Conservation (phyloP, 2,329 filamentous ascomycete genomes). For the Sarocladiaceae sp. region DNA sequence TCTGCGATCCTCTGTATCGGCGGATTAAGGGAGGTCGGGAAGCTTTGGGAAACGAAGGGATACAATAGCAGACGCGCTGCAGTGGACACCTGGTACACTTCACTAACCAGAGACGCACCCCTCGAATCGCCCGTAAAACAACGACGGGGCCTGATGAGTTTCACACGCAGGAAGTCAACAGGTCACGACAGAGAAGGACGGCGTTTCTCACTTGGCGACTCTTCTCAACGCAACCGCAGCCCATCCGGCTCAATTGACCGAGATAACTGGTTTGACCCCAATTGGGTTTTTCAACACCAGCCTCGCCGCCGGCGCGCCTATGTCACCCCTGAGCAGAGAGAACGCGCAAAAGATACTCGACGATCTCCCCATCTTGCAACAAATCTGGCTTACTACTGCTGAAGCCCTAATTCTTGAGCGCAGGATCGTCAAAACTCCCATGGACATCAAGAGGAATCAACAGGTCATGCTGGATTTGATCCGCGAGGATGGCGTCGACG, state of each 20-base stretch:
- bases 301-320: conserved; percentile 57
- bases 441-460: conserved; percentile 60
- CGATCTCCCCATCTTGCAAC: conserved; percentile 54
- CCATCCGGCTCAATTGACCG: conserved; percentile 26
- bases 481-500: conserved; percentile 53
- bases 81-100: conserved; percentile 57
- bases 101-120: conserved; percentile 39
- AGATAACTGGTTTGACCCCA: conserved; percentile 26
- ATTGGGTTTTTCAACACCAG: conserved; percentile 55
- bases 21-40: conserved; percentile 58
- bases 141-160: conserved; percentile 46
- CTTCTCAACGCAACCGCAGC: conserved; percentile 20
- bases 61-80: conserved; percentile 56
- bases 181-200: conserved; percentile 16
- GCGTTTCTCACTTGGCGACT: not conserved
- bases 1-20: conserved; percentile 57
- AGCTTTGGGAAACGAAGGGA: conserved; percentile 63
- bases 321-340: conserved; percentile 49
- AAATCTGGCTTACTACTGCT: conserved; percentile 60
- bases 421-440: conserved; percentile 51
- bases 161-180: conserved; percentile 55
- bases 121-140: conserved; percentile 42
- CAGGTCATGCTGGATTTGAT: conserved; percentile 62
- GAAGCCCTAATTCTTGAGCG: conserved; percentile 58
- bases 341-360: conserved; percentile 45